Evolutionary conservation across 441 rosid genomes (phyloP).

Genomic region (Populus hybrid): DNA sequence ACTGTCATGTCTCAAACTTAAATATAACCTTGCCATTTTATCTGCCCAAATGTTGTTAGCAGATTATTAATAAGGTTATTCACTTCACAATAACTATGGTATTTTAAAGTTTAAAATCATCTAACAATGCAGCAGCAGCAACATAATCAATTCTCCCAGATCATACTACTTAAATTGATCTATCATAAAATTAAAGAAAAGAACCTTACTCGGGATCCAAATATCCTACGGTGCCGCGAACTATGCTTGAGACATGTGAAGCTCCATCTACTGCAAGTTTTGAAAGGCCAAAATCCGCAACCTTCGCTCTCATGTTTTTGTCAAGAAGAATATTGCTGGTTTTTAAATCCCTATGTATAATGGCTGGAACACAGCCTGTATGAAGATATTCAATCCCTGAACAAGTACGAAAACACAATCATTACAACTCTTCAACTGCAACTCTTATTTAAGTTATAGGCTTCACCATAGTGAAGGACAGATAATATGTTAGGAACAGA

Average conservation of each 20-base stretch:
- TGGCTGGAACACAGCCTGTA: no score
- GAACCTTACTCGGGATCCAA: slow-evolving; percentile 90
- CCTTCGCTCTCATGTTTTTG: slow-evolving; percentile 83
- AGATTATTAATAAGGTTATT: not conserved
- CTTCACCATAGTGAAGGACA: no score
- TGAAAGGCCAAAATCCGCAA: slow-evolving; percentile 94
- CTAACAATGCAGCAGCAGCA: not conserved
- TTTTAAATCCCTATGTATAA: slow-evolving; percentile 92
- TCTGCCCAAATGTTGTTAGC: not conserved
- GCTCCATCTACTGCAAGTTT: slow-evolving; percentile 83
- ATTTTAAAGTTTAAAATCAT: not conserved
- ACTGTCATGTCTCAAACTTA: not conserved
- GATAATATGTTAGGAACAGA: no score
- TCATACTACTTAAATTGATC: slow-evolving; percentile 8
- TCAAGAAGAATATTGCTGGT: slow-evolving; percentile 97
- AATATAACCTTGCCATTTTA: not conserved
- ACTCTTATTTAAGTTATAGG: no score
- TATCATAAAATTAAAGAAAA: not conserved
- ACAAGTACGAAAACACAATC: no score
- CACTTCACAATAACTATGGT: not conserved
- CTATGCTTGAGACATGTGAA: slow-evolving; percentile 96
- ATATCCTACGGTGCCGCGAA: slow-evolving; percentile 96
- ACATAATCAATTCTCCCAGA: not conserved
- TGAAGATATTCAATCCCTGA: no score
- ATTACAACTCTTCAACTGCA: no score